Percentiles rank a stretch among this genome's conserved stretches.
These are phyloP conservation scores for Maudiozyma serrabonitensis DNA, from an alignment of 805 yeast genomes.

Conservation along the genomic window DNA sequence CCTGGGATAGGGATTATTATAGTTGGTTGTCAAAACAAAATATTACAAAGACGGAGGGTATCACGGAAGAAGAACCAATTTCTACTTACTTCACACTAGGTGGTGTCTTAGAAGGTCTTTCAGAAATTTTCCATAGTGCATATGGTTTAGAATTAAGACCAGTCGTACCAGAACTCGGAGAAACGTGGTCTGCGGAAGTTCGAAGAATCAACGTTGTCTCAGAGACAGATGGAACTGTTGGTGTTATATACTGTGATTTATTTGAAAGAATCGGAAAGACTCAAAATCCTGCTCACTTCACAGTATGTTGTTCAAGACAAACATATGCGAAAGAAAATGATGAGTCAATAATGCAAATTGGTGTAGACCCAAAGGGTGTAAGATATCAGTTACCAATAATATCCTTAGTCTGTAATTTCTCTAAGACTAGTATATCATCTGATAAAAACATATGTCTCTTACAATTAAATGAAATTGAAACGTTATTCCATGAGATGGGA, in stretches of 20 bases:
- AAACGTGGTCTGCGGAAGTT: constrained; percentile 84
- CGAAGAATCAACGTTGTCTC: constrained; percentile 70
- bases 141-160: constrained; percentile 76
- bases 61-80: background rate
- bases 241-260: constrained; percentile 79
- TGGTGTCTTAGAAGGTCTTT: constrained; percentile 74
- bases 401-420: constrained; percentile 79
- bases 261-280: constrained; percentile 69
- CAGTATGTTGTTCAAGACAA: constrained; percentile 87
- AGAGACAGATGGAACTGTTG: constrained; percentile 53
- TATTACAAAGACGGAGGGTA: background rate
- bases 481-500: constrained; percentile 97
- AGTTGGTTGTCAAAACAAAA: constrained; percentile 2
- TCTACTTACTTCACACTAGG: constrained; percentile 74
- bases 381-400: constrained; percentile 80
- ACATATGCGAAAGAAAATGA: constrained; percentile 48
- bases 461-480: constrained; percentile 73
- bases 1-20: constrained; percentile 87
- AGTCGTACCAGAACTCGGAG: constrained; percentile 52
- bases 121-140: constrained; percentile 54
- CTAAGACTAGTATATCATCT: constrained; percentile 30
- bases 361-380: constrained; percentile 32
- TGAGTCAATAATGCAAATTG: constrained; percentile 28
- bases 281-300: constrained; percentile 88
- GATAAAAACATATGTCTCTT: constrained; percentile 44